These are phyloP conservation scores for Penicillium antarcticum DNA, from an alignment of 495 filamentous ascomycete species.

Conservation along the genomic window DNA sequence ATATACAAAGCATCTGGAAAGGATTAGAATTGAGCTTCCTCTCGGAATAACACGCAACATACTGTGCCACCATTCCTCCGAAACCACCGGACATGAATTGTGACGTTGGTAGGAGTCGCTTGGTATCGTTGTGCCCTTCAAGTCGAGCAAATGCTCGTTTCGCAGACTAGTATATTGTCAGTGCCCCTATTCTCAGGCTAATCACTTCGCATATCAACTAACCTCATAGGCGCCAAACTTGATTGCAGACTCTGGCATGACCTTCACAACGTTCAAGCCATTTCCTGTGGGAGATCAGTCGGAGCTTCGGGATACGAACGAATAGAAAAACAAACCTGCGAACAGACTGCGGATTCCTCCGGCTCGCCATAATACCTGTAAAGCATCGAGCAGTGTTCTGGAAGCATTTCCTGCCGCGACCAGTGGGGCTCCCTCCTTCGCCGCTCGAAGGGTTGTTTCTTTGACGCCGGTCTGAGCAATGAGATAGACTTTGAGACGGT, in stretches of 20 bases:
- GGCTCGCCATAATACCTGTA: slow-evolving; percentile 72
- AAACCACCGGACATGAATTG: slow-evolving; percentile 89
- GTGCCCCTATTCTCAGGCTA: background rate
- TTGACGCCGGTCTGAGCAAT: slow-evolving; percentile 79
- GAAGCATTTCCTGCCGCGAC: slow-evolving; percentile 63
- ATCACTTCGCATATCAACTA: slow-evolving; percentile 8
- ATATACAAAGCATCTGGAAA: slow-evolving; percentile 78
- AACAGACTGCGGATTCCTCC: slow-evolving; percentile 93
- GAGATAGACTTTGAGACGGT: slow-evolving; percentile 95
- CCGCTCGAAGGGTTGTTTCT: slow-evolving; percentile 58
- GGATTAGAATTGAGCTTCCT: slow-evolving; percentile 16
- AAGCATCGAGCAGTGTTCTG: slow-evolving; percentile 66
- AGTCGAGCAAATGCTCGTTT: slow-evolving; percentile 82
- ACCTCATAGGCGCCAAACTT: slow-evolving; percentile 94
- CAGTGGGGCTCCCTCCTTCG: slow-evolving; percentile 67
- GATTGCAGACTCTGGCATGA: slow-evolving; percentile 97
- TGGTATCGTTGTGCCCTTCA: slow-evolving; percentile 85
- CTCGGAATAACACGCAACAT: slow-evolving; percentile 24
- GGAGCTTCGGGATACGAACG: background rate
- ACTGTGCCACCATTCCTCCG: slow-evolving; percentile 92
- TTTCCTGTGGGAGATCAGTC: slow-evolving; percentile 61
- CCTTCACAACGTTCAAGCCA: slow-evolving; percentile 93
- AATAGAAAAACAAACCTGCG: slow-evolving; percentile 62
- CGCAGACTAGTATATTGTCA: slow-evolving; percentile 56
- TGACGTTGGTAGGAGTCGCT: slow-evolving; percentile 72